Percentiles rank a stretch among this genome's conserved stretches.
Evolutionary conservation across 108 stramenopile genomes (phyloP).

Genomic region (Cyclotella baltica): DNA sequence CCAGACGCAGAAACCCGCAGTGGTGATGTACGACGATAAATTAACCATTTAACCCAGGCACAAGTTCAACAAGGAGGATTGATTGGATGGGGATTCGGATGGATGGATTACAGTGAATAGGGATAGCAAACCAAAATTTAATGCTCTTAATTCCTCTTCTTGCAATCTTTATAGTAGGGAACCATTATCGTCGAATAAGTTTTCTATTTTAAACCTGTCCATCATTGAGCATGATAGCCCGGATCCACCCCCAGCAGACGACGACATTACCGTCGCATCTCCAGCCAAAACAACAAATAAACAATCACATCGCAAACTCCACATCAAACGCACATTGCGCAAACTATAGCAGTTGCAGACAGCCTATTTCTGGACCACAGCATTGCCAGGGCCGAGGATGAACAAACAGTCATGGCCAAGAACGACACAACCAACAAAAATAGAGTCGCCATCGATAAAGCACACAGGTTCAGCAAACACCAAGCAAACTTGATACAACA

Average conservation of each 20-base stretch:
- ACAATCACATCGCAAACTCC: neutral
- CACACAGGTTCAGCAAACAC: conserved; percentile 4
- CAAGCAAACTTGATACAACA: neutral
- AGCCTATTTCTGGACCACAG: conserved; percentile 11
- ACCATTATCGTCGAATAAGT: neutral
- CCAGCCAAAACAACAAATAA: neutral
- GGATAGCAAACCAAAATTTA: conserved; percentile 1
- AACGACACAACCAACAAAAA: neutral
- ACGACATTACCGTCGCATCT: neutral
- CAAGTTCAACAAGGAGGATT: neutral
- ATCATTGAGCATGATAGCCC: conserved; percentile 13
- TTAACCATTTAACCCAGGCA: too few relatives aligned
- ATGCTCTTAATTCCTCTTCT: neutral
- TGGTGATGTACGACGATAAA: too few relatives aligned
- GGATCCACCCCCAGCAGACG: conserved; percentile 5
- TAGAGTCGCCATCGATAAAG: neutral
- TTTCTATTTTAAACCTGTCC: neutral
- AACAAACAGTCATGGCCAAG: conserved; percentile 10
- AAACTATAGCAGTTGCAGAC: conserved; percentile 2
- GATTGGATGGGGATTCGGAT: conserved; percentile 3
- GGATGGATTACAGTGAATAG: conserved; percentile 5
- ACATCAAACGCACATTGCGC: conserved; percentile 1
- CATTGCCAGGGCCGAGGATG: conserved; percentile 8
- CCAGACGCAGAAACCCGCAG: too few relatives aligned
- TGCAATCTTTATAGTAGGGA: neutral